Percentiles rank a stretch among this genome's conserved stretches.
Evolutionary conservation across 2,329 filamentous ascomycete genomes (phyloP).

Genomic region (Tolypocladium cylindrosporum): DNA sequence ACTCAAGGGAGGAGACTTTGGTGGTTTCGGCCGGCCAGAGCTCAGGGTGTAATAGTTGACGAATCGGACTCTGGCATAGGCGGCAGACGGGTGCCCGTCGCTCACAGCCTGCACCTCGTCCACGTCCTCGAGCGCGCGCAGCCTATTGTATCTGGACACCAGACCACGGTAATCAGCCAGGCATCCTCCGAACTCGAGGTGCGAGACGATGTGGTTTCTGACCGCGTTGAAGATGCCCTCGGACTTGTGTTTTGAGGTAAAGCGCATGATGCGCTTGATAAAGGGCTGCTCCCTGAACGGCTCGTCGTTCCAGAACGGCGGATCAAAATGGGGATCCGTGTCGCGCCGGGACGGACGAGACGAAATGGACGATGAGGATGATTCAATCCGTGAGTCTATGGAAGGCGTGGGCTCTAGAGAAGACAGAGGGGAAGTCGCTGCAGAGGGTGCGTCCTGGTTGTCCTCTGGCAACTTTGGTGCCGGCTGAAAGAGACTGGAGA

Average conservation of each 20-base stretch:
- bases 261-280: conserved; percentile 60
- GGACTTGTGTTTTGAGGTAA: conserved; percentile 67
- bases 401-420: conserved; percentile 8
- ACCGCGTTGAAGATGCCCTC: conserved; percentile 62
- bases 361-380: conserved; percentile 2
- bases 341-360: conserved; percentile 8
- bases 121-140: conserved; percentile 64
- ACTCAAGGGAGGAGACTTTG: conserved; percentile 7
- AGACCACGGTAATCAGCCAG: conserved; percentile 68
- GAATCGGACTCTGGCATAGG: conserved; percentile 56
- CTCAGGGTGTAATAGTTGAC: conserved; percentile 89
- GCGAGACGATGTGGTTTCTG: conserved; percentile 64
- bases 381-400: conserved; percentile 5
- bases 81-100: conserved; percentile 7
- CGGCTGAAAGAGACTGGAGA: conserved; percentile 63
- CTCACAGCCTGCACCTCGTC: conserved; percentile 37
- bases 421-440: conserved; percentile 5
- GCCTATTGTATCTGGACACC: conserved; percentile 55
- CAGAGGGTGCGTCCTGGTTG: background rate
- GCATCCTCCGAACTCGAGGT: conserved; percentile 74
- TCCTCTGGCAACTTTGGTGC: conserved; percentile 17
- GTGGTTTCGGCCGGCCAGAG: conserved; percentile 54
- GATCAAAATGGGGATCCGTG: conserved; percentile 61
- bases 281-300: conserved; percentile 59
- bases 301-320: conserved; percentile 66